phyloP scores from a whole-genome alignment of 805 yeast species.

The Diddensiella transvaalensis region DNA sequence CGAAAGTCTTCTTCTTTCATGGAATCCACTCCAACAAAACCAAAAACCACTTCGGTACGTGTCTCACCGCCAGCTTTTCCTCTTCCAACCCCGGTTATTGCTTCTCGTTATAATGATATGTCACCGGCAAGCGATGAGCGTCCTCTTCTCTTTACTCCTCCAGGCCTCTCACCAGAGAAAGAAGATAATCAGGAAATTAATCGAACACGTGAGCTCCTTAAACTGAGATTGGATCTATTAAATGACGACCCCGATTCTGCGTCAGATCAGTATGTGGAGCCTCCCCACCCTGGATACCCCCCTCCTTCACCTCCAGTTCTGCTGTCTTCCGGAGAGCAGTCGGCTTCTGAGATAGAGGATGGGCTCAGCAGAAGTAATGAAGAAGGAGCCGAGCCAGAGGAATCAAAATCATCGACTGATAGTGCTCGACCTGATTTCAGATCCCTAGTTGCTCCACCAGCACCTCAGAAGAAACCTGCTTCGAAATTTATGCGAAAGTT shows the following conservation, averaged over 20 bases:
- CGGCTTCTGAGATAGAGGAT: background rate
- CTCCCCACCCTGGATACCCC: too few relatives aligned
- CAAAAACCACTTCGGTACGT: background rate
- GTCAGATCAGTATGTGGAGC: too few relatives aligned
- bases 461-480: background rate
- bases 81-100: constrained; percentile 3
- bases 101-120: background rate
- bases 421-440: too few relatives aligned
- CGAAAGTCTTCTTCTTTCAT: background rate
- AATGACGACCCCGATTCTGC: background rate
- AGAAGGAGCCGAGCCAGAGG: background rate
- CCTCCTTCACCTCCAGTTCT: background rate
- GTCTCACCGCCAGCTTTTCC: constrained; percentile 6
- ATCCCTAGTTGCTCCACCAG: constrained; percentile 10
- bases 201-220: background rate
- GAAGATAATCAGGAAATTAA: background rate
- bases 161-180: constrained; percentile 4
- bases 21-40: background rate
- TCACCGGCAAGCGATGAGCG: constrained; percentile 6
- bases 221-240: background rate
- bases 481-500: constrained; percentile 13
- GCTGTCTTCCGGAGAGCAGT: background rate
- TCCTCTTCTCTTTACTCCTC: constrained; percentile 4
- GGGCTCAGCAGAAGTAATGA: background rate
- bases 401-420: too few relatives aligned